These are phyloP conservation scores for Drechslerella stenobrocha DNA, from an alignment of 2,329 filamentous ascomycete species.

Conservation along the genomic window DNA sequence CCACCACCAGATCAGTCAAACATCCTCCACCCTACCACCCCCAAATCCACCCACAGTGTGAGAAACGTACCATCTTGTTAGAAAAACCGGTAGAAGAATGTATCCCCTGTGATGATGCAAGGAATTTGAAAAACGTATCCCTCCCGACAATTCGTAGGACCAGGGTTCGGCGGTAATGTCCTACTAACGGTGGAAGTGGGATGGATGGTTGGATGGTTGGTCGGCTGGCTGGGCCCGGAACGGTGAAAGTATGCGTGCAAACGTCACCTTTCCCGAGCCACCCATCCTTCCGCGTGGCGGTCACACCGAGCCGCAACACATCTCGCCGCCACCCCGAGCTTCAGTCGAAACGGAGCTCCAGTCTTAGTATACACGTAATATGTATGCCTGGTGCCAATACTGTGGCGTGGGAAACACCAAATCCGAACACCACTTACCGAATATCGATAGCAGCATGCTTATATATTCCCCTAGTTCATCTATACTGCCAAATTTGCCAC, in stretches of 20 bases:
- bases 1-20: no score
- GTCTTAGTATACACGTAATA: no score
- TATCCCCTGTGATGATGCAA: background rate
- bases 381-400: no score
- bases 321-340: background rate
- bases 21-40: background rate
- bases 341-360: background rate
- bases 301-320: conserved; percentile 13
- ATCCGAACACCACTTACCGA: no score
- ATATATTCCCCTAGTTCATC: no score
- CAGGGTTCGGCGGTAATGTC: background rate
- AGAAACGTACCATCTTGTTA: conserved; percentile 8
- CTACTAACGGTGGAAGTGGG: background rate
- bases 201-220: background rate
- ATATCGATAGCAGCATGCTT: no score
- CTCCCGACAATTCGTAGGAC: background rate
- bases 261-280: conserved; percentile 23
- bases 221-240: background rate
- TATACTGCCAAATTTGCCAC: no score
- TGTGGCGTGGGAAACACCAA: no score
- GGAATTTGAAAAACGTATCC: background rate
- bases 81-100: background rate
- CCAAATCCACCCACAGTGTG: background rate
- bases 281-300: background rate
- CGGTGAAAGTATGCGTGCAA: conserved; percentile 8